Percentiles rank a stretch among this genome's conserved stretches.
phyloP scores from a whole-genome alignment of 352 stramenopile species.

The Phytophthora cactorum region DNA sequence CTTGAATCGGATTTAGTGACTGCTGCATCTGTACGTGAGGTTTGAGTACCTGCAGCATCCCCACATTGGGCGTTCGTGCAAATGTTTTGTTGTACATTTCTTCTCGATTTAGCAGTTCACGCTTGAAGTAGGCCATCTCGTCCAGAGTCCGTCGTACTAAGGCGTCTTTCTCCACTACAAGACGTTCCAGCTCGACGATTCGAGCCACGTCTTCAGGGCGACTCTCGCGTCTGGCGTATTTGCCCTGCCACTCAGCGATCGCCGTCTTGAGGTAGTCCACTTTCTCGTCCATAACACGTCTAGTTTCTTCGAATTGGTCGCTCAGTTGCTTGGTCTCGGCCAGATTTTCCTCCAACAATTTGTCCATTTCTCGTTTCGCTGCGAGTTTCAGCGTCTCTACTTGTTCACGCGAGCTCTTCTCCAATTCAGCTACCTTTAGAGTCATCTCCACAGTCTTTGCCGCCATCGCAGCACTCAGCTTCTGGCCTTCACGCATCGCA shows the following conservation, averaged over 20 bases:
- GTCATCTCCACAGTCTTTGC: conserved; percentile 42
- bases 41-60: conserved; percentile 90
- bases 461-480: conserved; percentile 36
- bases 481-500: conserved; percentile 38
- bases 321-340: conserved; percentile 67
- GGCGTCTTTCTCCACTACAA: conserved; percentile 72
- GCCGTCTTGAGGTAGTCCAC: conserved; percentile 46
- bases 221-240: conserved; percentile 66
- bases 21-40: conserved; percentile 65
- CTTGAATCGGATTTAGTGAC: conserved; percentile 18
- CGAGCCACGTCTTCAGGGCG: conserved; percentile 80
- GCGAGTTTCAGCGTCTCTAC: conserved; percentile 62
- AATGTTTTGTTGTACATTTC: conserved; percentile 96
- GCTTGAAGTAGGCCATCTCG: conserved; percentile 94
- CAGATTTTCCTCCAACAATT: conserved; percentile 70
- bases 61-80: conserved; percentile 81
- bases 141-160: conserved; percentile 74
- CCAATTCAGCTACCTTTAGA: conserved; percentile 39
- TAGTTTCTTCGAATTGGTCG: conserved; percentile 76
- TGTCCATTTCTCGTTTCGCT: conserved; percentile 73
- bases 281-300: conserved; percentile 59
- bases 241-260: conserved; percentile 62
- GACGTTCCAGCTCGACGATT: conserved; percentile 75
- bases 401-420: conserved; percentile 50
- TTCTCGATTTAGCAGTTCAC: conserved; percentile 92